Evolutionary conservation across 2,329 filamentous ascomycete species (phyloP).

Genomic region (Paraphoma chrysanthemicola): DNA sequence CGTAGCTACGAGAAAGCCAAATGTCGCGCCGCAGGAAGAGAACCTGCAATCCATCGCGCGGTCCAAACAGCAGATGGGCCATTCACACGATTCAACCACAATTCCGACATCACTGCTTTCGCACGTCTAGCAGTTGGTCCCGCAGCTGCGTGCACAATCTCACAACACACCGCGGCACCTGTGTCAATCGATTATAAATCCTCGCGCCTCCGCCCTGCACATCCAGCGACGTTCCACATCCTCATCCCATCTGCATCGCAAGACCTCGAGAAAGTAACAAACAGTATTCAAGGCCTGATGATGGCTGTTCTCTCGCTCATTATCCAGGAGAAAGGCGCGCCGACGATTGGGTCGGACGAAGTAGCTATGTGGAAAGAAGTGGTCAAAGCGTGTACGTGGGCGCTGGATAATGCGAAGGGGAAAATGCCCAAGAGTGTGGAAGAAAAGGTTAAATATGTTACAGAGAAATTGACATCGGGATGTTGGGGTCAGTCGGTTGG

Average conservation of each 20-base stretch:
- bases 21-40: slow-evolving; percentile 27
- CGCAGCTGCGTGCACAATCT: slow-evolving; percentile 8
- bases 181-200: slow-evolving; percentile 24
- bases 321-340: slow-evolving; percentile 28
- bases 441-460: slow-evolving; percentile 34
- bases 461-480: slow-evolving; percentile 28
- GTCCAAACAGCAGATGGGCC: slow-evolving; percentile 37
- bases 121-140: slow-evolving; percentile 37
- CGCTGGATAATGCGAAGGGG: slow-evolving; percentile 28
- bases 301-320: slow-evolving; percentile 40
- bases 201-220: slow-evolving; percentile 16
- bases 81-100: slow-evolving; percentile 19
- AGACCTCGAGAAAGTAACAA: slow-evolving; percentile 25
- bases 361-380: slow-evolving; percentile 34
- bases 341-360: slow-evolving; percentile 18
- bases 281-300: slow-evolving; percentile 37
- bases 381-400: slow-evolving; percentile 31
- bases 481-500: slow-evolving; percentile 28
- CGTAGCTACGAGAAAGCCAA: slow-evolving; percentile 24
- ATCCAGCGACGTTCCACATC: slow-evolving; percentile 27
- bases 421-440: slow-evolving; percentile 35
- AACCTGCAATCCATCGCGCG: slow-evolving; percentile 30
- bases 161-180: slow-evolving; percentile 29
- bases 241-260: slow-evolving; percentile 22
- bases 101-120: slow-evolving; percentile 25